Evolutionary conservation across 1,284 basidiomycete species (phyloP).

Genomic region (Pulveroboletus sp.): DNA sequence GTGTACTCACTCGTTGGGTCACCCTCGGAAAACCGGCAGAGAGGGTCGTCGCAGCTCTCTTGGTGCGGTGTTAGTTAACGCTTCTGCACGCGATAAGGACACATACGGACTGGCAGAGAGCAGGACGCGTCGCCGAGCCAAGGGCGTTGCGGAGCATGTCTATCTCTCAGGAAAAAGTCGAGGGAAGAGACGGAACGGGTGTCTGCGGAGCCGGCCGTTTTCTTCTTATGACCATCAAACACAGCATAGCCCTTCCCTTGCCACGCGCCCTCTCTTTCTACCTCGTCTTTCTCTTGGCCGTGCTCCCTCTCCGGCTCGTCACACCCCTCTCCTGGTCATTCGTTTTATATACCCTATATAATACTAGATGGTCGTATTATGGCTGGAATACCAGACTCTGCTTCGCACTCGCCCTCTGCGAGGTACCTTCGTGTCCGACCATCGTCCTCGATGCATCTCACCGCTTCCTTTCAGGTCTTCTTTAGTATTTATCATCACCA

Average conservation of each 20-base stretch:
- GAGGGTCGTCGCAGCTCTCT: constrained; percentile 77
- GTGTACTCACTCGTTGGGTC: constrained; percentile 55
- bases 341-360: constrained; percentile 51
- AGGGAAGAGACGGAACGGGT: constrained; percentile 24
- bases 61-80: constrained; percentile 18
- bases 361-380: constrained; percentile 43
- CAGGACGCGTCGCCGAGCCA: constrained; percentile 53
- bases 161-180: constrained; percentile 12
- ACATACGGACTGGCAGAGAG: constrained; percentile 47
- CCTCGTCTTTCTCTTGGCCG: constrained; percentile 50
- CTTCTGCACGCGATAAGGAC: not conserved
- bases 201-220: constrained; percentile 12
- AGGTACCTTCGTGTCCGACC: constrained; percentile 35
- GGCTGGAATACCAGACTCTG: constrained; percentile 35
- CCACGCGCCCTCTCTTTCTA: constrained; percentile 52
- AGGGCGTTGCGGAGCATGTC: constrained; percentile 68
- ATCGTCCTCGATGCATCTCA: not conserved
- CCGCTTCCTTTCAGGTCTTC: constrained; percentile 46
- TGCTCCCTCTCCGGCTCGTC: constrained; percentile 69
- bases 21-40: constrained; percentile 79
- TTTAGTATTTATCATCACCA: constrained; percentile 73
- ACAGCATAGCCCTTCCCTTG: constrained; percentile 35
- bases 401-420: constrained; percentile 52
- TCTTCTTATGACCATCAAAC: constrained; percentile 5
- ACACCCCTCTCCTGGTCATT: constrained; percentile 71